Evolutionary conservation across 192 early-diverging fungal species (phyloP).

Genomic region (Funneliformis geosporum): DNA sequence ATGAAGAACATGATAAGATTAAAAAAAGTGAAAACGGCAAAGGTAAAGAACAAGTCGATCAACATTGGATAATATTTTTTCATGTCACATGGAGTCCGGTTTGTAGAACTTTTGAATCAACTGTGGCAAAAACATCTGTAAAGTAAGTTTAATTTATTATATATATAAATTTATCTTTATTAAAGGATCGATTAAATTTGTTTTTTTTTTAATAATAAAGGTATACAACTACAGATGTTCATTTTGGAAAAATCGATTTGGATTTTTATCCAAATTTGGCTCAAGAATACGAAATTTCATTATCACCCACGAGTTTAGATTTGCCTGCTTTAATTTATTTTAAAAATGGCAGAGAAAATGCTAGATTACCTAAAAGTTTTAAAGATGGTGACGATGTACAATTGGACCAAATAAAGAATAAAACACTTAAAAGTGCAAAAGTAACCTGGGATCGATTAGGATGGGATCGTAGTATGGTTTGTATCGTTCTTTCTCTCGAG

Average conservation of each 20-base stretch:
- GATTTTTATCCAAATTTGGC: slow-evolving; percentile 47
- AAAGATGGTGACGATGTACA: slow-evolving; percentile 38
- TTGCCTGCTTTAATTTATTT: slow-evolving; percentile 54
- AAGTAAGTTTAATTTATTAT: slow-evolving; percentile 35
- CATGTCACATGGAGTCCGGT: slow-evolving; percentile 55
- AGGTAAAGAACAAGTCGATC: slow-evolving; percentile 1
- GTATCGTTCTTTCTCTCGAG: background rate
- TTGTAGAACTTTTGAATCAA: slow-evolving; percentile 54
- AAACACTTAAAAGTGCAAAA: slow-evolving; percentile 38
- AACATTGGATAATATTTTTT: slow-evolving; percentile 58
- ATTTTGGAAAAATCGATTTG: slow-evolving; percentile 56
- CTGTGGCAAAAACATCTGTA: slow-evolving; percentile 51
- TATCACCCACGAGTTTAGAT: slow-evolving; percentile 54
- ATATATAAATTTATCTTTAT: background rate
- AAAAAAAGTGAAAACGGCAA: slow-evolving; percentile 20
- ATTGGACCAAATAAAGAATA: slow-evolving; percentile 33
- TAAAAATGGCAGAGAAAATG: slow-evolving; percentile 50
- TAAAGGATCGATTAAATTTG: background rate
- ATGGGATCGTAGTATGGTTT: slow-evolving; percentile 33
- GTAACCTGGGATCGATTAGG: slow-evolving; percentile 41
- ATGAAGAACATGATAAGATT: slow-evolving; percentile 17
- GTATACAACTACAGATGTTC: slow-evolving; percentile 36
- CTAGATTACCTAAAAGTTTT: slow-evolving; percentile 46
- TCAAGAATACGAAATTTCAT: slow-evolving; percentile 48
- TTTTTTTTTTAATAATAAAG: slow-evolving; percentile 22